Conservation (phyloP, 2,329 filamentous ascomycete species). For the Colletotrichum noveboracense region DNA sequence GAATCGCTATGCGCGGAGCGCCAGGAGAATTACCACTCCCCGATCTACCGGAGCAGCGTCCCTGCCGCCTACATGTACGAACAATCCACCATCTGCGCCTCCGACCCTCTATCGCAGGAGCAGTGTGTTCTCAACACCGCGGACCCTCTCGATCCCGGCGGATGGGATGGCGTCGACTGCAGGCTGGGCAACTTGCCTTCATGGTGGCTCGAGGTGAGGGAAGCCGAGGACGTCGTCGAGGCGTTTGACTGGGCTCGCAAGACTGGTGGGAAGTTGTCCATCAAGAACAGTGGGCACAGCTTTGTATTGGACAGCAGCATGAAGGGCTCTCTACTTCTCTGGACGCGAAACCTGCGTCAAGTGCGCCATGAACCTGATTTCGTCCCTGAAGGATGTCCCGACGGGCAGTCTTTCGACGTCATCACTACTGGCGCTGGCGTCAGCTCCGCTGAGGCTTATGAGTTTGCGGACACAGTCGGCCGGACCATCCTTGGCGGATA, state of each 20-base stretch:
- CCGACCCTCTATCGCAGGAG: background rate
- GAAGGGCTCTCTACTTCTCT: background rate
- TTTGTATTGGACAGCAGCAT: background rate
- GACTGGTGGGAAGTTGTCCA: background rate
- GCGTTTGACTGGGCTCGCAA: background rate
- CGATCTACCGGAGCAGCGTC: background rate
- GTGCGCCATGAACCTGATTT: background rate
- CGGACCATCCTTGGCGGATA: background rate
- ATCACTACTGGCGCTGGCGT: background rate
- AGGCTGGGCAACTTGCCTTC: background rate
- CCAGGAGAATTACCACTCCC: background rate
- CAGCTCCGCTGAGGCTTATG: background rate
- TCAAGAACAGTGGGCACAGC: background rate
- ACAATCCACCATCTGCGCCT: background rate
- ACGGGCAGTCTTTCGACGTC: background rate
- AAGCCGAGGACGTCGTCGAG: background rate
- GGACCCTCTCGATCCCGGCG: background rate
- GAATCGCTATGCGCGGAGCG: background rate
- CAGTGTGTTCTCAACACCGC: background rate
- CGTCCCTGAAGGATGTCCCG: background rate
- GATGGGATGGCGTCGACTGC: background rate
- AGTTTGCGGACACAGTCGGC: background rate
- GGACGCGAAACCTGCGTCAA: background rate
- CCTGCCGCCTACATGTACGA: background rate
- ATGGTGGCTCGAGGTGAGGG: background rate